Evolutionary conservation across 1,284 basidiomycete genomes (phyloP), one percentile per base, ranked within the genome.

Genomic region (Cryptococcus sp.): DNA sequence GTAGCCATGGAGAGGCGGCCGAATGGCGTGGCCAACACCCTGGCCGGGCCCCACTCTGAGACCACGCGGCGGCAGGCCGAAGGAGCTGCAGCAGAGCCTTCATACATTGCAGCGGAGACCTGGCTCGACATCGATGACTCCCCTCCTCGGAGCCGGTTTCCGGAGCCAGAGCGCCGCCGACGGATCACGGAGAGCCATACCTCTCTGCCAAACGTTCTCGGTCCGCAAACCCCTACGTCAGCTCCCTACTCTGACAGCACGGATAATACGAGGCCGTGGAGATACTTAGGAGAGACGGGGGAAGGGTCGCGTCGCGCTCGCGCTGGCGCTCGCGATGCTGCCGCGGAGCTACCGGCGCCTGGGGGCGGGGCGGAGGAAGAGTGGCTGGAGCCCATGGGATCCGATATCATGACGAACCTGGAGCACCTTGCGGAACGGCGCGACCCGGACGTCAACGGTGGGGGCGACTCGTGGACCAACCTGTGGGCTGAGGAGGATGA

Each of bases 401-500:
- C 43, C 35, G n/a, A n/a, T 24, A 43, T 18, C 28, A 48, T 44
- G 33, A 28, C 45, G 45, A 39, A 21, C 39, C 39, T n/a, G 23
- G 38, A 8, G 28, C 24, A 18, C n/a, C 24, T 2, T 44, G 20
- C 7, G 55, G 55, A 18, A 18, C 51, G 20, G 44, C 51, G 16
- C 59, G 28, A 9, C 9, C 5, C 28, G 28, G 28, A 33, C 28
- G 28, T 33, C 4, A 33, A 33, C 28, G 28, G 5, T 4, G 28
- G 28, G 28, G 28, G 28, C 28, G 28, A 28, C 11, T 28, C 50
- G 5, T 48, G 59, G 21, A 64, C 57, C 39, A 50, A 28, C 11
- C 48, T 52, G 1, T 64, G 59, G 62, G 44, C 59, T 3, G 52
- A 55, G 24, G 62, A 64, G 28, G 59, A 57, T 35, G 36, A 13